phyloP scores from a whole-genome alignment of 345 rosid species.

The Brassica napus region DNA sequence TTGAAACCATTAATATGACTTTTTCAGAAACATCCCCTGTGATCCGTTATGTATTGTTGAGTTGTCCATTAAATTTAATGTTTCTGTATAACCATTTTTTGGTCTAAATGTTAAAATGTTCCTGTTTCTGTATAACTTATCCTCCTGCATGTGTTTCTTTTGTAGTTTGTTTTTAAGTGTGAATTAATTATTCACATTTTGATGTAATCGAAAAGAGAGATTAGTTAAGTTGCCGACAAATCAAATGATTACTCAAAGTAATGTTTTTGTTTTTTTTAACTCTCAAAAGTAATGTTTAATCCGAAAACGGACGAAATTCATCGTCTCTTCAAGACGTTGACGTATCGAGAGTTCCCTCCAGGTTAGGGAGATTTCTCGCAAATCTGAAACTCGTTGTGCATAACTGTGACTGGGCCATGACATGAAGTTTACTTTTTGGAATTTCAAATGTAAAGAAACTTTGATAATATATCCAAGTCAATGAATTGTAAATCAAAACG shows the following conservation, averaged over 20 bases:
- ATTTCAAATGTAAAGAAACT: neutral
- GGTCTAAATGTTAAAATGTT: too few species aligned
- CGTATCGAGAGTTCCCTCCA: neutral
- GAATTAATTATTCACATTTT: neutral
- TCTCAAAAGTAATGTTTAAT: neutral
- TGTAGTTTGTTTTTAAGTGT: neutral
- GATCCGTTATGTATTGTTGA: neutral
- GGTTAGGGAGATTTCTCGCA: neutral
- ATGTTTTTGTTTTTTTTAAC: too few species aligned
- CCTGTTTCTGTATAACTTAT: neutral
- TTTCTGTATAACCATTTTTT: neutral
- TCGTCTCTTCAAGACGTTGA: neutral
- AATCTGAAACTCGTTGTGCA: neutral
- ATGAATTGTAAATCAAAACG: too few species aligned
- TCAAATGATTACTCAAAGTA: neutral
- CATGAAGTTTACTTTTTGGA: neutral
- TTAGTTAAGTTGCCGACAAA: neutral
- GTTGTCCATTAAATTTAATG: neutral
- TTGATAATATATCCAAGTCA: neutral
- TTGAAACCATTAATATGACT: constrained; percentile 9
- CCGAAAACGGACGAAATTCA: neutral
- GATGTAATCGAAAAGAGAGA: neutral
- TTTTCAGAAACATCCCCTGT: constrained; percentile 4
- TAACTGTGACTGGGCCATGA: neutral
- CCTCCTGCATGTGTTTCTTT: neutral